These are phyloP conservation scores for Microdochium paspali DNA, from an alignment of 2,329 filamentous ascomycete genomes.

Conservation along the genomic window DNA sequence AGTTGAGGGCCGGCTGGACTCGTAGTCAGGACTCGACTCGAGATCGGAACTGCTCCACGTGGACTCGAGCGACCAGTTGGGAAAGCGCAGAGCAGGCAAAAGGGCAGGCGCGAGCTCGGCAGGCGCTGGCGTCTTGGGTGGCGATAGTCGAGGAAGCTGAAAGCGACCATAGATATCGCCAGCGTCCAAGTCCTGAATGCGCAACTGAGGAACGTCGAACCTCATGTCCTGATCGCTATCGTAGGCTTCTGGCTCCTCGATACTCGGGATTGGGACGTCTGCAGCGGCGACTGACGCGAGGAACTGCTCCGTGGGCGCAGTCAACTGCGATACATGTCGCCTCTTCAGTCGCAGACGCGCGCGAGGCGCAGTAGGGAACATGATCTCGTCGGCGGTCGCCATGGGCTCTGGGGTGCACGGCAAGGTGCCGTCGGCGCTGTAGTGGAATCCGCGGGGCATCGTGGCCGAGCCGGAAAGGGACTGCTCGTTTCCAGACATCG, in stretches of 20 bases:
- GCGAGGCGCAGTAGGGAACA: conserved; percentile 39
- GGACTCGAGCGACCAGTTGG: conserved; percentile 51
- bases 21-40: conserved; percentile 49
- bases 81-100: conserved; percentile 36
- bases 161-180: conserved; percentile 20
- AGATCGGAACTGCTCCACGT: conserved; percentile 39
- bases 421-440: conserved; percentile 21
- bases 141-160: conserved; percentile 35
- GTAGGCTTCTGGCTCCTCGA: conserved; percentile 42
- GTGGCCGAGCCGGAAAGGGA: conserved; percentile 34
- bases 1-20: conserved; percentile 50
- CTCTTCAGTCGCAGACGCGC: conserved; percentile 46
- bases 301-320: conserved; percentile 55
- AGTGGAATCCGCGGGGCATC: conserved; percentile 32
- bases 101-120: conserved; percentile 9
- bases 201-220: conserved; percentile 24
- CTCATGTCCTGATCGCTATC: conserved; percentile 33
- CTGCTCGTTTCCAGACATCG: conserved; percentile 11
- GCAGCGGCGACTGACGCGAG: conserved; percentile 58
- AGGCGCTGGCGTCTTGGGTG: conserved; percentile 50
- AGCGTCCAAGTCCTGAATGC: conserved; percentile 20
- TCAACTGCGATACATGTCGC: conserved; percentile 40
- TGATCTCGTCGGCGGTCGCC: conserved; percentile 21
- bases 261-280: conserved; percentile 55
- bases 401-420: conserved; percentile 45